phyloP scores from a whole-genome alignment of 2,329 filamentous ascomycete genomes.

The Ceratocystis destructans region DNA sequence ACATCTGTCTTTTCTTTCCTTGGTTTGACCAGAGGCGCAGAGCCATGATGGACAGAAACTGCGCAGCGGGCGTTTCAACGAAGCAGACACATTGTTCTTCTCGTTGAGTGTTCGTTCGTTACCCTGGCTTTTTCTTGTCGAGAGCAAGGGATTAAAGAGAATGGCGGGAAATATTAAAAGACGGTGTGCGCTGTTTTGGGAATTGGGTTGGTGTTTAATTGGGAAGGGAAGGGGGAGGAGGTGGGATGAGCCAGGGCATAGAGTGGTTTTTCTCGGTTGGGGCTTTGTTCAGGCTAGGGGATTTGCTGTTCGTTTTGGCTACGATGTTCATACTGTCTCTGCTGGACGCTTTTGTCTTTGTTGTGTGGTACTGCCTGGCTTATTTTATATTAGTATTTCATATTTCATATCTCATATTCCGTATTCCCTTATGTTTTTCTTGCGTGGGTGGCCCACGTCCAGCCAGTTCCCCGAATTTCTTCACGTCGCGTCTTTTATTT shows the following conservation, averaged over 20 bases:
- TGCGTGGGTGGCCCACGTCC: neutral
- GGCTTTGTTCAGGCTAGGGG: neutral
- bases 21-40: too few relatives aligned
- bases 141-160: slow-evolving; percentile 19
- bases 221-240: neutral
- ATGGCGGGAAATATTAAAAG: slow-evolving; percentile 19
- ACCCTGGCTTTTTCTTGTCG: neutral
- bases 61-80: too few relatives aligned
- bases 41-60: neutral
- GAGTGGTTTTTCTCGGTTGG: slow-evolving; percentile 14
- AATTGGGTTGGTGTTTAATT: slow-evolving; percentile 13
- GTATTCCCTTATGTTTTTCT: neutral
- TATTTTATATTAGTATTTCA: too few relatives aligned
- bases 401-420: too few relatives aligned
- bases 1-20: too few relatives aligned
- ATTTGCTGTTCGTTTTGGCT: neutral
- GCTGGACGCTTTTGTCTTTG: too few relatives aligned
- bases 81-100: neutral
- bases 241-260: slow-evolving; percentile 14
- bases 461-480: neutral
- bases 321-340: too few relatives aligned
- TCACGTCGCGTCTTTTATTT: neutral
- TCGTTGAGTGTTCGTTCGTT: neutral
- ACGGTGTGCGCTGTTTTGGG: slow-evolving; percentile 10
- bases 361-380: too few relatives aligned